Evolutionary conservation across 106 monocot species (phyloP), one percentile per base, ranked within the genome.

Genomic region (Gastrodia elata): DNA sequence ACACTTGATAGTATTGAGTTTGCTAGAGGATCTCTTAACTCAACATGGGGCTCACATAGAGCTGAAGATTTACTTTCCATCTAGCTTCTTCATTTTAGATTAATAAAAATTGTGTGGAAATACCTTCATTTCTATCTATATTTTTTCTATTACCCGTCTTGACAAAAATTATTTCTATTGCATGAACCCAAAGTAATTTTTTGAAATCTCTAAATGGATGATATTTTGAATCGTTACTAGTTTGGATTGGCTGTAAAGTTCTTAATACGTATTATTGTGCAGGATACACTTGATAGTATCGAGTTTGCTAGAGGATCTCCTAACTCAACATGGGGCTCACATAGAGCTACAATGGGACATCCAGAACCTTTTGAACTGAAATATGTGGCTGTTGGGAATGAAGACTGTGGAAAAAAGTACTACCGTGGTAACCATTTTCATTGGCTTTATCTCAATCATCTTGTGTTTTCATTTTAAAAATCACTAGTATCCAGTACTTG

Each of bases 301-400:
- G 93, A 97, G 76, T 97, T 97, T 86, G 97, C 90, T 42, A 88
- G 88, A 74, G 97, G 97, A 11, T 76, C 73, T 49, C 35, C 83
- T 39, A 35, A 73, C 22, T 88, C 97, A 73, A 82, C 68, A 44
- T 97, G 97, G 97, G 97, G 97, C 20, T 83, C 84, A 26, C 73
- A 82, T 80, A 77, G 97, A 57, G 84, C 93, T 64, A 71, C 74
- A 74, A 97, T 97, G 93, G 97, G 97, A 28, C 97, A 97, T 83
- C 90, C 90, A 33, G 82, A 88, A 74, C 97, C 97, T 39, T 97
- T 97, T 88, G 68, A 81, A 27, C 84, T 97, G 69, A 79, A 88
- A 13, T 90, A 93, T 80, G 76, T 97, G 44, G 85, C 97, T 49
- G 74, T 97, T 48, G 97, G 97, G 35, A 97, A 93, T 83, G 88